Base-by-base conservation (phyloP, 106 monocot species). In the Hemerocallis citrina region DNA sequence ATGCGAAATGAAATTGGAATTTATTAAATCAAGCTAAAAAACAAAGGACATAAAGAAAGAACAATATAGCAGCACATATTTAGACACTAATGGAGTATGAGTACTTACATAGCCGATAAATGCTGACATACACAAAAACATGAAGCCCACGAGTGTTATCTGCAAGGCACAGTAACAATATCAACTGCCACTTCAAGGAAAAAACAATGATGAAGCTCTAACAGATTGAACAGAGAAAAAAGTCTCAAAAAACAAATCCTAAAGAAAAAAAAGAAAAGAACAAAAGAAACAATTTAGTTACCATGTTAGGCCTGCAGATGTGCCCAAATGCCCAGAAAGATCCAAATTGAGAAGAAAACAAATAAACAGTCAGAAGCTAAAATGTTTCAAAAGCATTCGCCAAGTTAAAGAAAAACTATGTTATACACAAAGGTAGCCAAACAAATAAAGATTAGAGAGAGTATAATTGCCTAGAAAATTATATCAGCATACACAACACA, bases 81-180 rank as follows among this genome's bases (percentile, higher is more conserved):
- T 0, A 28, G 12, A 15, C 22, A 21, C 22, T 4, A 28, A 52
- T 58, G 58, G 22, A 42, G 41, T 35, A 41, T 27, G n/a, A 61
- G 14, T 40, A 81, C 89, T 89, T 77, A 95, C 95, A 79, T 90
- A 90, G 43, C 95, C 95, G 74, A 95, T 64, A 64, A 90, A 47
- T 60, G 95, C 89, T 46, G 95, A 95, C 21, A 85, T 38, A 16
- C 80, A 38, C 43, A 95, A 54, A 73, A 95, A 89, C 47, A 83
- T 57, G 61, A 95, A 84, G 13, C 86, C 95, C 16, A 35, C 90
- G 34, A 95, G 86, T 35, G 95, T 95, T 46, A 95, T 95, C 95
- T 95, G 86, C 17, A 83, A 61, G 38, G 19, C 36, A 29, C 14
- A 13, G 23, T 7, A 29, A 52, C 11, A 52, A 52, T 29, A 48